These are phyloP conservation scores for Geotrichum phurueaensis DNA, from an alignment of 1,139 yeast genomes.

Conservation along the genomic window DNA sequence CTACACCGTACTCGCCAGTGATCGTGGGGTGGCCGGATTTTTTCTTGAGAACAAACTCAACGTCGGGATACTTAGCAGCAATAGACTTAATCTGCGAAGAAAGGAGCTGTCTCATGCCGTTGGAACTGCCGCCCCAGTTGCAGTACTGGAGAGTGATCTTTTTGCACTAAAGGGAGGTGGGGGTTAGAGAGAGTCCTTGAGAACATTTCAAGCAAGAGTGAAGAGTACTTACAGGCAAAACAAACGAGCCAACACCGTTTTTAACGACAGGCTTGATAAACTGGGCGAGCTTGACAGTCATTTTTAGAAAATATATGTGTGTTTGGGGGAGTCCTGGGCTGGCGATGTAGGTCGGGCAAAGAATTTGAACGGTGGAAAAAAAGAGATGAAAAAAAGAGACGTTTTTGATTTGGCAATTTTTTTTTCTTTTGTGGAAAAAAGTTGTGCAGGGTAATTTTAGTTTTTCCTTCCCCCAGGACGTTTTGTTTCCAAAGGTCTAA, in stretches of 20 bases:
- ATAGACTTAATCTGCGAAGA: constrained; percentile 50
- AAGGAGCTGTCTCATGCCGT: constrained; percentile 70
- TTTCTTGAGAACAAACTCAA: constrained; percentile 64
- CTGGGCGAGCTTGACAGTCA: constrained; percentile 27
- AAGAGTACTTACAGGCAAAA: constrained; percentile 41
- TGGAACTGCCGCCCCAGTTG: constrained; percentile 94
- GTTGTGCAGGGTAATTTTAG: constrained; percentile 9
- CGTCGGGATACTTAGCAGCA: constrained; percentile 56
- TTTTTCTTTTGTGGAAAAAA: neutral
- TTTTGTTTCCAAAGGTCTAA: neutral
- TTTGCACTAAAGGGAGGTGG: constrained; percentile 42
- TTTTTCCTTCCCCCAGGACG: neutral
- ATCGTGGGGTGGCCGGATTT: constrained; percentile 80
- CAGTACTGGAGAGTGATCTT: constrained; percentile 71
- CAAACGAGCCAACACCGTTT: constrained; percentile 78
- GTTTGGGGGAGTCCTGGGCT: neutral
- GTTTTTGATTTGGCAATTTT: constrained; percentile 10
- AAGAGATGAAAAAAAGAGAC: neutral
- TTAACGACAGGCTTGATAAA: constrained; percentile 39
- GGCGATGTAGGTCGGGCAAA: neutral
- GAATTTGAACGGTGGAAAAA: neutral
- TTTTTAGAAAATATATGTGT: constrained; percentile 12
- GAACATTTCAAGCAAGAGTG: constrained; percentile 15
- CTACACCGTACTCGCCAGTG: constrained; percentile 56
- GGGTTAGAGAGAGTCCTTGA: neutral